phyloP scores from a whole-genome alignment of 2,329 filamentous ascomycete genomes.

The Helotiales sp. region DNA sequence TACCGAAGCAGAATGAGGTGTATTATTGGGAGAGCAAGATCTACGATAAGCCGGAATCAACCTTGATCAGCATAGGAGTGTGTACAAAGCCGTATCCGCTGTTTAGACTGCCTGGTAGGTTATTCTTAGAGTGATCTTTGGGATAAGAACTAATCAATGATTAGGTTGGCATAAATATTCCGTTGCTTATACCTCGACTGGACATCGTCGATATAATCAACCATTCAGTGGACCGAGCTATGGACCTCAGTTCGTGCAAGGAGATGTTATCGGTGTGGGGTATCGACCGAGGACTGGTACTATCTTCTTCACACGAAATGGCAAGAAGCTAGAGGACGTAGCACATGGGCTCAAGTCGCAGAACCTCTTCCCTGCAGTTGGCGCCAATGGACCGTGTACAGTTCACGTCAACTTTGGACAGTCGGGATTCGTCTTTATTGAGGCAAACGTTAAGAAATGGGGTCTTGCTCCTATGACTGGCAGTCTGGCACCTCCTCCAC shows the following conservation, averaged over 20 bases:
- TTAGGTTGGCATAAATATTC: constrained; percentile 90
- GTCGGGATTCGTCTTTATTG: constrained; percentile 97
- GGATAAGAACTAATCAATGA: constrained; percentile 12
- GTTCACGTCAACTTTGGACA: constrained; percentile 98
- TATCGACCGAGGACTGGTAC: constrained; percentile 93
- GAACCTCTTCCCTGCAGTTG: constrained; percentile 98
- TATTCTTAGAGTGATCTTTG: background rate
- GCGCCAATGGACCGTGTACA: constrained; percentile 87
- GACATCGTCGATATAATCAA: constrained; percentile 87
- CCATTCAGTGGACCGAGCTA: constrained; percentile 81
- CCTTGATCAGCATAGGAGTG: constrained; percentile 86
- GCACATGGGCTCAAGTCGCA: constrained; percentile 89
- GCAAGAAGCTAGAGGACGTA: constrained; percentile 94
- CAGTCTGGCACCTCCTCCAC: constrained; percentile 89
- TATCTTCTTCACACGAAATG: constrained; percentile 97
- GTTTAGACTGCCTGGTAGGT: constrained; percentile 86
- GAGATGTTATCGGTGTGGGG: constrained; percentile 93
- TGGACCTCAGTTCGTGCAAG: constrained; percentile 82
- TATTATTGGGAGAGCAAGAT: constrained; percentile 99
- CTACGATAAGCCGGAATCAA: constrained; percentile 92
- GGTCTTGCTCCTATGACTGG: constrained; percentile 94
- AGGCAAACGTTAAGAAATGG: constrained; percentile 99
- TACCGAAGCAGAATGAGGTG: constrained; percentile 98
- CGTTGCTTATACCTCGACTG: constrained; percentile 85
- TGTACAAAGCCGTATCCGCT: constrained; percentile 96